These are phyloP conservation scores for Neurospora sublineolata DNA, from an alignment of 495 filamentous ascomycete species.

Conservation along the genomic window DNA sequence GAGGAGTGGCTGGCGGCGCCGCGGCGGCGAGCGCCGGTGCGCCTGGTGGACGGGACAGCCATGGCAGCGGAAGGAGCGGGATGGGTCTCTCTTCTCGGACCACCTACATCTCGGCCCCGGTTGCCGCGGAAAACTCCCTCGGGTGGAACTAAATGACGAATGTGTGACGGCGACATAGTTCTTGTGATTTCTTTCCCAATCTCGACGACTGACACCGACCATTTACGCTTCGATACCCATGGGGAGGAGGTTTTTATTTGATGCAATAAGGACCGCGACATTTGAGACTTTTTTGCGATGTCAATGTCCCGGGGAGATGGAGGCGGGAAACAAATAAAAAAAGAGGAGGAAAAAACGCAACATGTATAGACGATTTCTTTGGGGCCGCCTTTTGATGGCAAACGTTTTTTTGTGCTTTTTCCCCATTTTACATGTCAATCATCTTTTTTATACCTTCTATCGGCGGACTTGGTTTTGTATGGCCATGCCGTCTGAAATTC, in stretches of 20 bases:
- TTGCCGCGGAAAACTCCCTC: constrained; percentile 94
- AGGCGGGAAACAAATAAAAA: background rate
- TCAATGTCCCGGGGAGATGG: background rate
- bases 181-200: constrained; percentile 14
- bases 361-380: background rate
- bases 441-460: constrained; percentile 11
- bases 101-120: constrained; percentile 63
- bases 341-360: background rate
- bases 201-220: constrained; percentile 5
- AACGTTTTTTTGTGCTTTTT: constrained; percentile 14
- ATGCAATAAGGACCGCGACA: constrained; percentile 5
- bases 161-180: constrained; percentile 21
- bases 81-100: constrained; percentile 65
- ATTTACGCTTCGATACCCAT: constrained; percentile 42
- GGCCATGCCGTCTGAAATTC: constrained; percentile 16
- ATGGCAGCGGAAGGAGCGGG: constrained; percentile 51
- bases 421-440: constrained; percentile 14
- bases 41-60: constrained; percentile 35
- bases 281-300: background rate
- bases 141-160: constrained; percentile 75
- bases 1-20: constrained; percentile 30
- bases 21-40: constrained; percentile 53
- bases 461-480: constrained; percentile 13
- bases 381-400: background rate
- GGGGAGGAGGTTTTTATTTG: constrained; percentile 16